phyloP scores from a whole-genome alignment of 352 stramenopile species.

The Globisporangium yorkense region DNA sequence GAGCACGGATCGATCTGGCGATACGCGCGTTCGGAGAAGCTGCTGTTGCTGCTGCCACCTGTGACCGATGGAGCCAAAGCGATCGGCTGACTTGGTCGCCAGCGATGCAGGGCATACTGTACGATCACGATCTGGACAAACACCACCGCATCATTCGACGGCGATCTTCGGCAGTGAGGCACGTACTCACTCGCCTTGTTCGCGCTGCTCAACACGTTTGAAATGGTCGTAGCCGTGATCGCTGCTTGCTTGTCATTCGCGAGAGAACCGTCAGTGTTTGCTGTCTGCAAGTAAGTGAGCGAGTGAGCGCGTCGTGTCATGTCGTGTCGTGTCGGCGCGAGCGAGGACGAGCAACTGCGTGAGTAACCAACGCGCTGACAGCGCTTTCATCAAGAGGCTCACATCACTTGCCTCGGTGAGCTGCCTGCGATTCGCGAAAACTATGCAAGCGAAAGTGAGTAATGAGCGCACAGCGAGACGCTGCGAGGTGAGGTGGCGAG shows the following conservation, averaged over 20 bases:
- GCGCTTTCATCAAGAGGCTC: background rate
- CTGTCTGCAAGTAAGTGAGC: constrained; percentile 1
- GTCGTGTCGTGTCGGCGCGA: background rate
- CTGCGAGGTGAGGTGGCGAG: background rate
- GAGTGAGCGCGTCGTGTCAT: background rate
- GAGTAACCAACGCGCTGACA: constrained; percentile 1
- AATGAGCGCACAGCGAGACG: constrained; percentile 2
- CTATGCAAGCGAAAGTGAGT: constrained; percentile 13
- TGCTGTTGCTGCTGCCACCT: background rate
- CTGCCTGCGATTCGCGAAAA: background rate
- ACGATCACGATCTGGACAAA: no score
- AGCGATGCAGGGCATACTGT: no score
- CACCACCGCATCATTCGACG: background rate
- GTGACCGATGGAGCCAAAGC: background rate
- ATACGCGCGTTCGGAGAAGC: background rate
- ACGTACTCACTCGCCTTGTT: no score
- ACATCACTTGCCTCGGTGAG: background rate
- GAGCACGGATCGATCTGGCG: no score
- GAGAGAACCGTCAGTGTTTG: background rate
- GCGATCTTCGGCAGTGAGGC: no score
- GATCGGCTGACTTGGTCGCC: no score
- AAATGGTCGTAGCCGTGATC: background rate
- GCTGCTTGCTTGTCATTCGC: background rate
- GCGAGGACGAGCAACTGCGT: background rate
- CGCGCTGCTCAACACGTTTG: background rate